phyloP scores from a whole-genome alignment of 495 filamentous ascomycete species.

The Penicillium ucsense region DNA sequence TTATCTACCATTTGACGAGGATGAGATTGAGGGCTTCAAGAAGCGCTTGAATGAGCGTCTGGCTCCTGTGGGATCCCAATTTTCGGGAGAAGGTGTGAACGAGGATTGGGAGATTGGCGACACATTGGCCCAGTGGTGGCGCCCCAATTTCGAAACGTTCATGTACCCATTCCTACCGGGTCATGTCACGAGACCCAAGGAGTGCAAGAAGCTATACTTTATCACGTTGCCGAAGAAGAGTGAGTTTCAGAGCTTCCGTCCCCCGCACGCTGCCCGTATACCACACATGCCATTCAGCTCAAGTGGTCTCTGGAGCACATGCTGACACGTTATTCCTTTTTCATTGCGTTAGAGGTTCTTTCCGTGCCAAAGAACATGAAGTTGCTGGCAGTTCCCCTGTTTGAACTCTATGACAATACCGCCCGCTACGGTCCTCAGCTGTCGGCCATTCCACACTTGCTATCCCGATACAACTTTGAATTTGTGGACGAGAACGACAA shows the following conservation, averaged over 20 bases:
- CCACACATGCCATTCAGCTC: too few relatives aligned
- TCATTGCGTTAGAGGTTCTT: conserved; percentile 61
- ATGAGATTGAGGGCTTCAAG: conserved; percentile 92
- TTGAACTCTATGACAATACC: conserved; percentile 97
- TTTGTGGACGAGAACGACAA: conserved; percentile 94
- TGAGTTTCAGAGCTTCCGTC: conserved; percentile 33
- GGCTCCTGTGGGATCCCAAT: conserved; percentile 79
- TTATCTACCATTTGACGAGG: conserved; percentile 82
- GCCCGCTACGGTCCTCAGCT: conserved; percentile 90
- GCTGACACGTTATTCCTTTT: not conserved
- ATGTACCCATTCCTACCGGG: conserved; percentile 98
- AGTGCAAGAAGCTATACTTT: conserved; percentile 98
- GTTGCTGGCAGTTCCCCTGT: conserved; percentile 87
- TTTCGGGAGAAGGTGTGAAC: conserved; percentile 76
- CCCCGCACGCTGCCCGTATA: too few relatives aligned
- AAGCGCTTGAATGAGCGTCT: conserved; percentile 81
- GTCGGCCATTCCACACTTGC: conserved; percentile 86
- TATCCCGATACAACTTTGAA: conserved; percentile 94
- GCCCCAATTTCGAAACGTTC: conserved; percentile 98
- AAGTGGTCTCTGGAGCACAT: too few relatives aligned
- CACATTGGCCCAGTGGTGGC: conserved; percentile 95
- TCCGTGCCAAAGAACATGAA: conserved; percentile 99
- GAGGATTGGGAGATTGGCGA: conserved; percentile 91
- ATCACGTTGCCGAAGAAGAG: conserved; percentile 88
- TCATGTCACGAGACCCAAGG: conserved; percentile 91